Percentiles rank a stretch among this genome's conserved stretches.
Evolutionary conservation across 805 yeast species (phyloP).

Genomic region (Metschnikowia picachoensis): DNA sequence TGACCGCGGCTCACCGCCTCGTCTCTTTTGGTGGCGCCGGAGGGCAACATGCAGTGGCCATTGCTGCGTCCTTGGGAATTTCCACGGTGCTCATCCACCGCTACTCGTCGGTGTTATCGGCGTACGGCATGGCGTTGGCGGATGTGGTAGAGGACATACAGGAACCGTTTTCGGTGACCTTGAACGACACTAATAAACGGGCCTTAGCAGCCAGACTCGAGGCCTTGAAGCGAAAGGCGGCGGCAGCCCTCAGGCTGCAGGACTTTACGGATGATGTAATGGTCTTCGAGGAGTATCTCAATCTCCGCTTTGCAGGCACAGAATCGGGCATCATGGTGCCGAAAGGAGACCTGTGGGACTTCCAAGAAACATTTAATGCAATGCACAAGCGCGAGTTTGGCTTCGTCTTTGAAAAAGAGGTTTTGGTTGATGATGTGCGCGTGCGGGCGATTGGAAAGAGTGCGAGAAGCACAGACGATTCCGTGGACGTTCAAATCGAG

Average conservation of each 20-base stretch:
- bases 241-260: slow-evolving; percentile 9
- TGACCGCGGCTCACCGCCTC: slow-evolving; percentile 15
- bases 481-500: slow-evolving; percentile 14
- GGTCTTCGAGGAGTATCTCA: slow-evolving; percentile 16
- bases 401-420: slow-evolving; percentile 15
- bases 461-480: slow-evolving; percentile 7
- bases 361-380: slow-evolving; percentile 10
- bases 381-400: slow-evolving; percentile 19
- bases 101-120: slow-evolving; percentile 20
- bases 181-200: not conserved
- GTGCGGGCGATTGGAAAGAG: slow-evolving; percentile 18
- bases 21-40: slow-evolving; percentile 22
- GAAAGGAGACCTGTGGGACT: slow-evolving; percentile 15
- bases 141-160: slow-evolving; percentile 20
- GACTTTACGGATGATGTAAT: slow-evolving; percentile 11
- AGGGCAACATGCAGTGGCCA: slow-evolving; percentile 19
- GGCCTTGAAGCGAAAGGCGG: slow-evolving; percentile 7
- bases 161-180: slow-evolving; percentile 13
- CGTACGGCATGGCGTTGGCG: slow-evolving; percentile 21
- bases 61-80: slow-evolving; percentile 18
- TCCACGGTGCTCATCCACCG: slow-evolving; percentile 16
- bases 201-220: slow-evolving; percentile 5
- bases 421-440: slow-evolving; percentile 21
- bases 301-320: slow-evolving; percentile 17
- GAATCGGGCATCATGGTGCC: slow-evolving; percentile 18